Evolutionary conservation across 2,329 filamentous ascomycete species (phyloP), one percentile per base, ranked within the genome.

Genomic region (Pseudocercospora fijiensis): DNA sequence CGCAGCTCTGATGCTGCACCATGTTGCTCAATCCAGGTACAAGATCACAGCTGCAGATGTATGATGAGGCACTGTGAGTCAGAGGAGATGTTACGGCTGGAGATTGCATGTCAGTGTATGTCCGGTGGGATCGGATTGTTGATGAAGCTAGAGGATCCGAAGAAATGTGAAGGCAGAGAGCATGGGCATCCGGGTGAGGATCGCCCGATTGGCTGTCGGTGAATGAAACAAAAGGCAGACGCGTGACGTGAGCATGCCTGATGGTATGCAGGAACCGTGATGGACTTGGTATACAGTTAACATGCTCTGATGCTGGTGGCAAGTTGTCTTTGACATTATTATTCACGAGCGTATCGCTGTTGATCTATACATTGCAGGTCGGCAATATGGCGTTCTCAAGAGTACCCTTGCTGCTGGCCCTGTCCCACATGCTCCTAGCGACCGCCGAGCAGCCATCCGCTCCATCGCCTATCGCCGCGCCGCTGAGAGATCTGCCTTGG

Each of bases 401-500:
- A 43, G 51, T 67, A 47, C 61, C 60, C 11, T 33, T 67, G 2
- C 56, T 69, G 13, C 64, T 76, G 27, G 65, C 70, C n/a, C 51
- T 73, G 18, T 47, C 71, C 9, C 71, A 71, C n/a, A n/a, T n/a
- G n/a, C n/a, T n/a, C 37, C 28, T 68, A 45, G 69, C 67, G 24
- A 49, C 63, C 22, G 69, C 72, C 37, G 84, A 88, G 64, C 95
- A 99, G 77, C 94, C 94, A 9, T 87, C 86, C 62, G 91, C 94
- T 59, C 88, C 88, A n/a, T 79, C 85, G 45, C 91, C 95, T 7
- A 84, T 94, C 64, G 84, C 87, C 62, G 92, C 90, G 61, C 93
- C 92, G 52, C 86, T 98, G 78, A 88, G 94, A 72, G 85, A 92
- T 70, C 83, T 99, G 60, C 85, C 87, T 71, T 97, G 93, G 91